Base-by-base conservation (phyloP, 345 rosid species). In the Pistacia atlantica region DNA sequence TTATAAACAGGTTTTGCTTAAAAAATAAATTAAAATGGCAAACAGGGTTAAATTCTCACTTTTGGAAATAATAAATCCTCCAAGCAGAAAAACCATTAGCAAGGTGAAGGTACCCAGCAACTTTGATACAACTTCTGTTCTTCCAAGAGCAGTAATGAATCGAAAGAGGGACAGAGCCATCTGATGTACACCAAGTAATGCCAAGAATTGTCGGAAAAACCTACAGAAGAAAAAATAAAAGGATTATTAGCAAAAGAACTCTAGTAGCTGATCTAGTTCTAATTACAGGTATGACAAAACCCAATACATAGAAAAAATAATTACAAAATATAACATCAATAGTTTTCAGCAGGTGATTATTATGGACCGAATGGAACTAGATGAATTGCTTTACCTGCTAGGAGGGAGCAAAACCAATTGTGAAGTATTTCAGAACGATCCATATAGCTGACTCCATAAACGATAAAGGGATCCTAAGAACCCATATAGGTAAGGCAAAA, bases 111-210 rank as follows among this genome's bases (percentile, higher is more conserved):
- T 81, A 3, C 97, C 97, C 0, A 87, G 77, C 18, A 94, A 87
- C 82, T 79, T 93, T 22, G 98, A 80, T 14, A 91, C 81, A 11
- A 95, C 94, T 77, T 80, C 85, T 69, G 95, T 89, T 82, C 98
- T 88, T 80, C 97, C 98, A 42, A 94, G 35, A 4, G 97, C 97
- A 79, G 91, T 97, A 81, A 90, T 84, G 83, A 92, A 94, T 75
- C 98, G 88, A 80, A 92, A 94, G 80, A 94, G 91, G n/a, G 93
- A 79, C 61, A 94, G 81, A 45, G 98, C 95, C 97, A 90, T 92
- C 86, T 94, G 97, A 68, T 94, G 97, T 71, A 92, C 80, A 66
- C 87, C 82, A 64, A 92, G 83, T 84, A 85, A 89, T 9, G 97
- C 92, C 72, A 94, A 75, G 0, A 0, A 22, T 79, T 92, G 98